These are phyloP conservation scores for Cyclotella sp. DNA, from an alignment of 108 stramenopile species.

Conservation along the genomic window DNA sequence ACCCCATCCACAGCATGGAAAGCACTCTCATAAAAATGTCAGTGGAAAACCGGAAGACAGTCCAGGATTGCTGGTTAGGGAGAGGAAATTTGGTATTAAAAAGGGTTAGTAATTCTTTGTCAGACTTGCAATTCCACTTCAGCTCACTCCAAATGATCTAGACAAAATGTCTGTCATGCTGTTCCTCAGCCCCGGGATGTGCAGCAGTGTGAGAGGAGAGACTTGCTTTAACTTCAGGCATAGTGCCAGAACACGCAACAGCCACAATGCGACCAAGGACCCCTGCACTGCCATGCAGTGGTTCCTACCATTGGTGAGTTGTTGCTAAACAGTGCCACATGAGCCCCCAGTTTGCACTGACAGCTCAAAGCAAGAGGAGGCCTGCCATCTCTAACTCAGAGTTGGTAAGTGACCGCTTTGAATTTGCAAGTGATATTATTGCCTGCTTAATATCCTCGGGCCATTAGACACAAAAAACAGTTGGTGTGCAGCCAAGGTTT, in stretches of 20 bases:
- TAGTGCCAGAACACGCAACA: constrained; percentile 4
- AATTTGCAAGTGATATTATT: not conserved
- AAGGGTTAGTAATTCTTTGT: not conserved
- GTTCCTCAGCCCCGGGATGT: not conserved
- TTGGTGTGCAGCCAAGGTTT: not conserved
- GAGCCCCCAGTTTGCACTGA: constrained; percentile 2
- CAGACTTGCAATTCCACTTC: not conserved
- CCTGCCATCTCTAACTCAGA: constrained; percentile 53
- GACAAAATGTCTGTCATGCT: constrained; percentile 7
- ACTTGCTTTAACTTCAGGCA: not conserved
- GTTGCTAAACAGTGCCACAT: constrained; percentile 21
- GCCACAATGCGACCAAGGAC: not conserved
- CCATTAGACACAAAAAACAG: not conserved
- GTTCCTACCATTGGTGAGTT: constrained; percentile 23
- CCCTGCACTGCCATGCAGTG: not conserved
- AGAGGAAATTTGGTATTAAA: constrained; percentile 3
- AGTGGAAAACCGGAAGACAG: not conserved
- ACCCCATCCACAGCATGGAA: constrained; percentile 19
- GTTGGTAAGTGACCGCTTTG: constrained; percentile 1
- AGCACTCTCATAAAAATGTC: not conserved
- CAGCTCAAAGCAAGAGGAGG: constrained; percentile 6
- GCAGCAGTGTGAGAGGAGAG: constrained; percentile 4
- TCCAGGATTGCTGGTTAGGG: constrained; percentile 6
- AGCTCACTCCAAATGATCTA: constrained; percentile 8
- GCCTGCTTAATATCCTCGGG: not conserved